phyloP scores from a whole-genome alignment of 2,329 filamentous ascomycete species.

The Ophidiomyces ophidiicola region DNA sequence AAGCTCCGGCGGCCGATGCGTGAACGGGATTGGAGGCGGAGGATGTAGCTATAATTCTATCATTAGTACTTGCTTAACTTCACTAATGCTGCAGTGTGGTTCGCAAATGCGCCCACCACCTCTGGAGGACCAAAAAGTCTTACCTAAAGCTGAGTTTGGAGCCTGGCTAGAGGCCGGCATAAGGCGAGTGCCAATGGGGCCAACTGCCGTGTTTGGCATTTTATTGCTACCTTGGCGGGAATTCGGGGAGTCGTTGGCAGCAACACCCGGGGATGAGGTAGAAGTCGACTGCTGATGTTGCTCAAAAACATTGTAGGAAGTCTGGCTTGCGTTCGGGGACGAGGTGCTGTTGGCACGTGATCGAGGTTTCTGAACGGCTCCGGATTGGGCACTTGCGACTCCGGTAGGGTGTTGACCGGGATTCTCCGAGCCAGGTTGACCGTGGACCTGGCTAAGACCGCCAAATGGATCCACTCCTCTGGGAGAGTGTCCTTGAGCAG shows the following conservation, averaged over 20 bases:
- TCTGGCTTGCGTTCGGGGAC: constrained; percentile 48
- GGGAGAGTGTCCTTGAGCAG: constrained; percentile 62
- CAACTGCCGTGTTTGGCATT: constrained; percentile 52
- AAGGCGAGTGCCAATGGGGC: constrained; percentile 86
- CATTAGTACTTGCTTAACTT: constrained; percentile 19
- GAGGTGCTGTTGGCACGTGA: constrained; percentile 73
- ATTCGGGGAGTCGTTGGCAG: constrained; percentile 52
- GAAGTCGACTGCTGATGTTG: constrained; percentile 61
- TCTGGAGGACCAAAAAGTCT: constrained; percentile 58
- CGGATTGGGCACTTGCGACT: constrained; percentile 31
- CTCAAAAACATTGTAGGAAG: constrained; percentile 51
- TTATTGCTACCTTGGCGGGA: constrained; percentile 49
- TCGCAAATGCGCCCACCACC: constrained; percentile 16
- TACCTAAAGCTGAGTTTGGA: constrained; percentile 52
- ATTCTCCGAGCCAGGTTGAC: constrained; percentile 39
- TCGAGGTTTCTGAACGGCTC: constrained; percentile 38
- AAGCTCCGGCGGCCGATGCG: constrained; percentile 30
- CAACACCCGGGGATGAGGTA: constrained; percentile 67
- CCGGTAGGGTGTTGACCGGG: constrained; percentile 40
- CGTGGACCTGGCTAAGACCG: constrained; percentile 35
- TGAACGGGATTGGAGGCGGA: constrained; percentile 47
- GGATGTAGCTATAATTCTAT: constrained; percentile 38
- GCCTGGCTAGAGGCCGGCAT: constrained; percentile 43
- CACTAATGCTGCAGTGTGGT: constrained; percentile 25
- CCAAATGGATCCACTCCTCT: constrained; percentile 62